Conservation (phyloP, 805 yeast species). For the Yamadazyma laniorum region DNA sequence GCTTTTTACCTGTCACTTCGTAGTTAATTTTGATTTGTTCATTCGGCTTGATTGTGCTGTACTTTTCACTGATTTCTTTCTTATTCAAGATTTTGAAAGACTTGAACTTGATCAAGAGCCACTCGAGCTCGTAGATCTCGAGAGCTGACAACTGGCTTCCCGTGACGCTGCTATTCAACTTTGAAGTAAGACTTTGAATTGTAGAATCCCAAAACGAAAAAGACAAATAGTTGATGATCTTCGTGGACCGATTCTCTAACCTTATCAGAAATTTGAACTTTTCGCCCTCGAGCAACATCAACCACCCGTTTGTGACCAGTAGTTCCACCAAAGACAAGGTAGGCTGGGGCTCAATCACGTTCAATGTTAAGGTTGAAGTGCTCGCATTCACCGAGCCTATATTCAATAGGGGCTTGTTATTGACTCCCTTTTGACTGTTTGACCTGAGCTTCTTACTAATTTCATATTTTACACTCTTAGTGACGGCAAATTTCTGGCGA, state of each 20-base stretch:
- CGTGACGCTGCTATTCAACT: slow-evolving; percentile 34
- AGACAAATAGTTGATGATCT: slow-evolving; percentile 54
- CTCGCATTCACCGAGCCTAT: slow-evolving; percentile 17
- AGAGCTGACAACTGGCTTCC: slow-evolving; percentile 44
- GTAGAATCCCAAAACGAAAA: slow-evolving; percentile 75
- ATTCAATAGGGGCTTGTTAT: slow-evolving; percentile 22
- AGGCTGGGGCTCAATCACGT: slow-evolving; percentile 55
- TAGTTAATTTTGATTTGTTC: slow-evolving; percentile 48
- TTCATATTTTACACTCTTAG: slow-evolving; percentile 24
- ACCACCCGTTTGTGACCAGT: slow-evolving; percentile 60
- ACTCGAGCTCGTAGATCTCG: slow-evolving; percentile 75
- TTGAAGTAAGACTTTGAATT: slow-evolving; percentile 57
- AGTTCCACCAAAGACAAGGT: slow-evolving; percentile 49
- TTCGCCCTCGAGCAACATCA: slow-evolving; percentile 82
- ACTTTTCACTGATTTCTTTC: slow-evolving; percentile 31
- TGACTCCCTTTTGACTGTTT: not conserved
- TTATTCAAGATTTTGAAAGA: slow-evolving; percentile 57
- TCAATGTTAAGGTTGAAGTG: slow-evolving; percentile 21
- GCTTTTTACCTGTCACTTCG: slow-evolving; percentile 69
- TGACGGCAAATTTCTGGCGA: slow-evolving; percentile 43
- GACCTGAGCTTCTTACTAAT: not conserved
- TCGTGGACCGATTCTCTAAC: slow-evolving; percentile 58
- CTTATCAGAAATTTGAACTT: slow-evolving; percentile 46
- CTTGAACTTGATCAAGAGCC: slow-evolving; percentile 54
- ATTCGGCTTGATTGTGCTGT: slow-evolving; percentile 39